phyloP scores from a whole-genome alignment of 164 flowering plant species.

The Vitis riparia region DNA sequence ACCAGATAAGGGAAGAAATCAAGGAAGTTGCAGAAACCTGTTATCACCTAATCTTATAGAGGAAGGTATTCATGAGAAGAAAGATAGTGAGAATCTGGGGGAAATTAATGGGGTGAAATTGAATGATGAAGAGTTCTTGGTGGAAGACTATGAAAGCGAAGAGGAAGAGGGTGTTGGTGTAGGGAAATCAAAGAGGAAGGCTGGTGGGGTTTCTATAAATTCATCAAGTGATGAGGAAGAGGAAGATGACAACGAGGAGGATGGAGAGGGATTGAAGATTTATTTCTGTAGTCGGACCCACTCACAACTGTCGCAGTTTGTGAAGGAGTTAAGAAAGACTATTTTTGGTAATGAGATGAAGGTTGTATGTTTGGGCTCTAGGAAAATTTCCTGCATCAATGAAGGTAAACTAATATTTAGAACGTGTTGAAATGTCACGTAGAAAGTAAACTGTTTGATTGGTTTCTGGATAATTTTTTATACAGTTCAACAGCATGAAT shows the following conservation, averaged over 20 bases:
- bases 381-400: constrained; percentile 88
- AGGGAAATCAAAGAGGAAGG: constrained; percentile 57
- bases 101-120: constrained; percentile 26
- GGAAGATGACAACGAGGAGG: constrained; percentile 44
- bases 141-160: constrained; percentile 90
- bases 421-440: too few relatives aligned
- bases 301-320: constrained; percentile 95
- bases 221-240: constrained; percentile 72
- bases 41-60: constrained; percentile 3
- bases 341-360: constrained; percentile 57
- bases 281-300: constrained; percentile 94
- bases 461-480: too few relatives aligned
- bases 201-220: constrained; percentile 29
- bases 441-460: too few relatives aligned
- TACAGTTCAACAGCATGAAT: too few relatives aligned
- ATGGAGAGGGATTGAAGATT: constrained; percentile 51
- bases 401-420: constrained; percentile 46
- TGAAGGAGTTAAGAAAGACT: constrained; percentile 84
- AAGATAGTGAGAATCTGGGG: constrained; percentile 15
- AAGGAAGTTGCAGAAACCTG: constrained; percentile 20
- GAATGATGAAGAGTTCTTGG: constrained; percentile 70
- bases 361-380: constrained; percentile 77
- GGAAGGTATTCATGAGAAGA: constrained; percentile 10
- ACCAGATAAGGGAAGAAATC: constrained; percentile 19
- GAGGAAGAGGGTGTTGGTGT: constrained; percentile 39